Conservation (phyloP, 345 rosid species). For the Gossypium mustelinum region DNA sequence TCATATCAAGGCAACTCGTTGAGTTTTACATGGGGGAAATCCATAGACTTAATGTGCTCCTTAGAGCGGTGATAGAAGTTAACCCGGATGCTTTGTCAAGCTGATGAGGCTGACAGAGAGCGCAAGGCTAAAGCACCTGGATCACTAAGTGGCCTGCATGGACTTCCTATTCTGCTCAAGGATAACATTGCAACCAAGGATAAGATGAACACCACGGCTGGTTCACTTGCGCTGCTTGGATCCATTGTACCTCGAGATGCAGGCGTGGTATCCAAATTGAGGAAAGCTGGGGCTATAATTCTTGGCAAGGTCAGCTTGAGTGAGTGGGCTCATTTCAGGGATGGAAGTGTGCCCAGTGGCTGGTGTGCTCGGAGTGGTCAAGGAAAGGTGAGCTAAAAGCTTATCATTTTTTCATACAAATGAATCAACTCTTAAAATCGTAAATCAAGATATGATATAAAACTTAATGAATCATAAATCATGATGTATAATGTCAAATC, state of each 20-base stretch:
- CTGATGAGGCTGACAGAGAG: slow-evolving; percentile 35
- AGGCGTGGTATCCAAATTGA: slow-evolving; percentile 40
- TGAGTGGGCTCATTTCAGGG: slow-evolving; percentile 47
- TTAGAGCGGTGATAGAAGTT: slow-evolving; percentile 36
- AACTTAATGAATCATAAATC: no score
- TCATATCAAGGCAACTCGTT: slow-evolving; percentile 39
- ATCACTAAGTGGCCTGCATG: slow-evolving; percentile 31
- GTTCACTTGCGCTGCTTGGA: slow-evolving; percentile 41
- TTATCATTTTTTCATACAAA: not conserved
- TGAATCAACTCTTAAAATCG: not conserved
- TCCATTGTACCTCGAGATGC: slow-evolving; percentile 46
- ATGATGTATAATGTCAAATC: no score
- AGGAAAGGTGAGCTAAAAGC: slow-evolving; percentile 35
- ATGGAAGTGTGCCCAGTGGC: slow-evolving; percentile 26
- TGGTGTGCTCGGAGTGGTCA: slow-evolving; percentile 49
- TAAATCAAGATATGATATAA: no score
- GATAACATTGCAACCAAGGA: slow-evolving; percentile 54
- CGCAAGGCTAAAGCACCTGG: slow-evolving; percentile 19
- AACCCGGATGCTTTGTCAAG: slow-evolving; percentile 41
- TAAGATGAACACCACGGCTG: slow-evolving; percentile 48
- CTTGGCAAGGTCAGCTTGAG: slow-evolving; percentile 57
- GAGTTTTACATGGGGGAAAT: slow-evolving; percentile 31
- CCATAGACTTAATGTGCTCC: slow-evolving; percentile 29
- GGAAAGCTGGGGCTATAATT: slow-evolving; percentile 48
- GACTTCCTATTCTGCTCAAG: slow-evolving; percentile 54